Base-by-base conservation (phyloP, 768 basidiomycete species). In the Amylocystis lapponica region DNA sequence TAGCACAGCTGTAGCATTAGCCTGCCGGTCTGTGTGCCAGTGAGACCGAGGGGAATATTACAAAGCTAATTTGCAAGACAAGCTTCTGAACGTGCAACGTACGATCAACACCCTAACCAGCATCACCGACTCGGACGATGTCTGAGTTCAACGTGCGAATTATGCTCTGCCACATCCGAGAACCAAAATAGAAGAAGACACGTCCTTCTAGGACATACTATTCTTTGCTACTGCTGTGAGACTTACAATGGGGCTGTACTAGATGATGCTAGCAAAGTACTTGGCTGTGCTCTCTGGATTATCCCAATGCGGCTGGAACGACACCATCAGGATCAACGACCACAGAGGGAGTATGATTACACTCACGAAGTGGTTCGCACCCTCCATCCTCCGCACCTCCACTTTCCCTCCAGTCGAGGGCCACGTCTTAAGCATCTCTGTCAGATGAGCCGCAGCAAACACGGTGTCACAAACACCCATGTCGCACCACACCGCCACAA, bases 331-430 rank as follows among this genome's bases (percentile, higher is more conserved):
- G n/a, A 29, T 4, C 13, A 17, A 20, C 19, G 22, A 5, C 16
- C 27, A 29, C 5, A 29, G 4, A 20, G 3, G 29, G 16, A 7
- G 16, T 16, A 26, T 25, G 3, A 16, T 14, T 5, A 25, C 23
- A 27, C 42, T 25, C 17, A 45, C 43, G 27, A 45, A 45, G 23
- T 45, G 43, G 16, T 45, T 45, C 19, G 43, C 34, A 10, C 36
- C 36, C 30, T 31, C 26, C 12, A 45, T 26, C 7, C 36, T 8
- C 17, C 13, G 9, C 13, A 37, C 9, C 12, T 5, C 14, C 27
- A 45, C 14, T 12, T 27, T 17, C 26, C 43, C 25, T 25, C 22
- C 43, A 4, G 8, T 16, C 26, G 12, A 9, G 6, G 43, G 27
- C 26, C 27, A 27, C 14, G 7, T 10, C 27, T 45, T 31, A 5